Evolutionary conservation across 1,139 yeast species (phyloP).

Genomic region (Zygosaccharomyces pseudobailii): DNA sequence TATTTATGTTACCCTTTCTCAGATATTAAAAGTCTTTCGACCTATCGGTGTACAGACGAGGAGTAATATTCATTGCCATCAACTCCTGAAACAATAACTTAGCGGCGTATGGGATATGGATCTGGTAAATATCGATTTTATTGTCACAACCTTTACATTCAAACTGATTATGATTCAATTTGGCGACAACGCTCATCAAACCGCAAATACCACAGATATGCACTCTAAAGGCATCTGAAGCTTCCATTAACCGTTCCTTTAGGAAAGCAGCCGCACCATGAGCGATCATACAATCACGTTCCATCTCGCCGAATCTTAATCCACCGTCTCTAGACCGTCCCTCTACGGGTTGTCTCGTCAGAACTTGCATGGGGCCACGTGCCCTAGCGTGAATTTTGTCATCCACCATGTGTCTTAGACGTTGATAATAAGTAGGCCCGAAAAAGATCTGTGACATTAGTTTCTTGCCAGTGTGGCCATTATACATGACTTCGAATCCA

Average conservation of each 20-base stretch:
- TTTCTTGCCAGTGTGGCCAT: slow-evolving; percentile 98
- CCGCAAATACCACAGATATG: slow-evolving; percentile 99
- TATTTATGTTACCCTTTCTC: slow-evolving; percentile 1
- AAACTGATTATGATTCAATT: slow-evolving; percentile 91
- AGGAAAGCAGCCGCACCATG: slow-evolving; percentile 98
- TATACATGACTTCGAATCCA: slow-evolving; percentile 97
- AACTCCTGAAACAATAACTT: slow-evolving; percentile 94
- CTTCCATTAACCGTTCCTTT: slow-evolving; percentile 97
- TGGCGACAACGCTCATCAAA: slow-evolving; percentile 94
- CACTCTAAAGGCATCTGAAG: slow-evolving; percentile 96
- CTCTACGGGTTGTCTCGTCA: slow-evolving; percentile 98
- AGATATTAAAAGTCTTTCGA: slow-evolving; percentile 33
- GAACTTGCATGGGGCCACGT: slow-evolving; percentile 96
- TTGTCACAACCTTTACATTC: slow-evolving; percentile 98
- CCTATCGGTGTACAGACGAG: slow-evolving; percentile 72
- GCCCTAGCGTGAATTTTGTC: slow-evolving; percentile 99
- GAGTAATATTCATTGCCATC: slow-evolving; percentile 97
- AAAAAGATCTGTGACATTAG: slow-evolving; percentile 97
- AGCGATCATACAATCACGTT: slow-evolving; percentile 99
- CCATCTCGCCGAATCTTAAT: slow-evolving; percentile 99
- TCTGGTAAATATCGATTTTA: slow-evolving; percentile 95
- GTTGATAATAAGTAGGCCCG: slow-evolving; percentile 98
- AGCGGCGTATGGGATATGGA: slow-evolving; percentile 96
- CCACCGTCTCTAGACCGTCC: slow-evolving; percentile 99
- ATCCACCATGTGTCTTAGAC: slow-evolving; percentile 98